These are phyloP conservation scores for Lepidopterella palustris DNA, from an alignment of 495 filamentous ascomycete species.

Conservation along the genomic window DNA sequence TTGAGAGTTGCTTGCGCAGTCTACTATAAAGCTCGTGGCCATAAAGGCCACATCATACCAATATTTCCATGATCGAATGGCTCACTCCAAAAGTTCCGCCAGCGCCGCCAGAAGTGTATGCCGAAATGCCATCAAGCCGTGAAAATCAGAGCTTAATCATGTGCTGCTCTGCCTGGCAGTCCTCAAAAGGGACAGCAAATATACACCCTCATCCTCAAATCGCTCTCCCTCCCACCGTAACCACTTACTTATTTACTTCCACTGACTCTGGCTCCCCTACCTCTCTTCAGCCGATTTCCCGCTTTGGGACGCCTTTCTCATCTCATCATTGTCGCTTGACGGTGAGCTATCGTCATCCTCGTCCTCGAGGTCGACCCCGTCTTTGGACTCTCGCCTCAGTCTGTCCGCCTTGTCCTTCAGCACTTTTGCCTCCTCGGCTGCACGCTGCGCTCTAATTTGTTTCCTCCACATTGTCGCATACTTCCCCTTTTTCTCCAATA, in stretches of 20 bases:
- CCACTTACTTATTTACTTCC: not conserved
- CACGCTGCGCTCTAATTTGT: constrained; percentile 82
- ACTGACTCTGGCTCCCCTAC: not conserved
- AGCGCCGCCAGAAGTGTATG: constrained; percentile 7
- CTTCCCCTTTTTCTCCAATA: constrained; percentile 67
- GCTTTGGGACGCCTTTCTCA: constrained; percentile 4
- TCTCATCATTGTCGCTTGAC: constrained; percentile 34
- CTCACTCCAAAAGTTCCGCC: not conserved
- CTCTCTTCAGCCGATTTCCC: not conserved
- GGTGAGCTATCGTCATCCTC: constrained; percentile 23
- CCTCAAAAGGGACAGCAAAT: not conserved
- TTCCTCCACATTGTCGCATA: constrained; percentile 96
- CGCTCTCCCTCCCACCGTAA: not conserved
- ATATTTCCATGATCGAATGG: constrained; percentile 1
- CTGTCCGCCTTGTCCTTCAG: constrained; percentile 51
- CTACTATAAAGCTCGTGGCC: not conserved
- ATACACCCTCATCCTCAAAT: not conserved
- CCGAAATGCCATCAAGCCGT: constrained; percentile 16
- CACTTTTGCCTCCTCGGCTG: constrained; percentile 62
- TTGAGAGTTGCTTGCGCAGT: not conserved
- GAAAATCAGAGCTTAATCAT: not conserved
- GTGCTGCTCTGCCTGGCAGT: not conserved
- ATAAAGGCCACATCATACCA: not conserved
- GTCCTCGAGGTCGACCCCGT: constrained; percentile 9
- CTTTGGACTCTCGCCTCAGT: constrained; percentile 41